Evolutionary conservation across 73 alveolate species (phyloP), one percentile per base, ranked within the genome.

Genomic region (Paramecium sexaurelia): DNA sequence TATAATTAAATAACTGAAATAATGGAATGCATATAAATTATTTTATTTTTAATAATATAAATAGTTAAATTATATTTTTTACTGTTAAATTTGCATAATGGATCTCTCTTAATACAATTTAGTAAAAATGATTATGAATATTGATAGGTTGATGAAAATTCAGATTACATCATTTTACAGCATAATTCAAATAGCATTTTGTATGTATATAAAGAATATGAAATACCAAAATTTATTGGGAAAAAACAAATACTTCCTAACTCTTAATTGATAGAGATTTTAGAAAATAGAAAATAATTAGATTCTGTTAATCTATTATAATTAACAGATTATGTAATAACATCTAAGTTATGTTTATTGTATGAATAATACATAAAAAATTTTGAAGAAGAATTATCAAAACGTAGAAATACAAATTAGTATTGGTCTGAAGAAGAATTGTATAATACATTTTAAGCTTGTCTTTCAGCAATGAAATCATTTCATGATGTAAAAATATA

Each of bases 361-460:
- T 78, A 41, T 78, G 90, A 78, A 43, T 43, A 45, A 41, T 39
- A 37, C 55, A 17, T 78, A 3, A 78, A 78, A 40, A 78, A 78
- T 19, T 78, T 78, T 78, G 90, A 78, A n/a, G 90, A 78, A 78
- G 90, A 78, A 33, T 43, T 78, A 4, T 37, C 90, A 7, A 78
- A 78, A 45, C 45, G 90, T 36, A 78, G 90, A 43, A 78, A 78
- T 11, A 78, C 90, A 40, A 45, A 55, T n/a, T 57, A 78, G 41
- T 78, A 39, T 40, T 78, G 90, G 90, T 78, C 90, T 17, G 90
- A 78, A 43, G 90, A 78, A 78, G 90, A 78, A 43, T 47, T 78
- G 6, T 78, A 78, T 40, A 78, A 78, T 24, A 78, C 90, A 3
- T 78, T 78, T 78, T 24, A 78, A 78, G 90, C 90, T 2, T 78